Evolutionary conservation across 305 asterid species (phyloP), one percentile per base, ranked within the genome.

Genomic region (Striga hermonthica): DNA sequence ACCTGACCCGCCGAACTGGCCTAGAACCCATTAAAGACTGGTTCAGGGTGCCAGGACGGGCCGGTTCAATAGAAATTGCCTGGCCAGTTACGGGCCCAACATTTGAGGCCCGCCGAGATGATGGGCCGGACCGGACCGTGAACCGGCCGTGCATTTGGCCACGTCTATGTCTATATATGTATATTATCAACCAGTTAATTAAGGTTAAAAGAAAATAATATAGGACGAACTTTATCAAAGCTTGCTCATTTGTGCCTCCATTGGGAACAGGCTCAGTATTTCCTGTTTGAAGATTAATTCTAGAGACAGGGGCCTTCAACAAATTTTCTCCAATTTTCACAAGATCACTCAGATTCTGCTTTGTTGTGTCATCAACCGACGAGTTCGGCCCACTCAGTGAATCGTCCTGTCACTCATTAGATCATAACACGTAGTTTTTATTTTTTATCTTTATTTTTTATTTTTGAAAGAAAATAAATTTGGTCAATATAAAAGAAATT

Each of bases 161-260:
- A n/a, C n/a, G n/a, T n/a, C n/a, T n/a, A n/a, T n/a, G n/a, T n/a
- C n/a, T n/a, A n/a, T n/a, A n/a, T n/a, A 1, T 45, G 0, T 11
- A 48, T 48, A 48, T 13, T 14, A 8, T 35, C 12, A 4, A 45
- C 10, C 10, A 45, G 10, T 45, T 8, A 45, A 8, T 45, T 8
- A 45, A 8, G 13, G 5, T 8, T 4, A 5, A 4, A 5, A 45
- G 12, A 45, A 45, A 45, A 45, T 45, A 45, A 45, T 45, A 11
- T 11, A 7, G 40, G 5, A 9, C 34, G 3, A 31, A 28, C 91
- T 66, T 81, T 67, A 13, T 83, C 77, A 87, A 72, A 43, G 85
- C 82, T 44, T 75, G 82, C 57, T 70, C 71, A 57, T 84, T 87
- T 16, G 87, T 80, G 54, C 83, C 86, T 36, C 81, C 83, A 59